phyloP scores from a whole-genome alignment of 2,329 filamentous ascomycete genomes.

The Triangularia setosa region DNA sequence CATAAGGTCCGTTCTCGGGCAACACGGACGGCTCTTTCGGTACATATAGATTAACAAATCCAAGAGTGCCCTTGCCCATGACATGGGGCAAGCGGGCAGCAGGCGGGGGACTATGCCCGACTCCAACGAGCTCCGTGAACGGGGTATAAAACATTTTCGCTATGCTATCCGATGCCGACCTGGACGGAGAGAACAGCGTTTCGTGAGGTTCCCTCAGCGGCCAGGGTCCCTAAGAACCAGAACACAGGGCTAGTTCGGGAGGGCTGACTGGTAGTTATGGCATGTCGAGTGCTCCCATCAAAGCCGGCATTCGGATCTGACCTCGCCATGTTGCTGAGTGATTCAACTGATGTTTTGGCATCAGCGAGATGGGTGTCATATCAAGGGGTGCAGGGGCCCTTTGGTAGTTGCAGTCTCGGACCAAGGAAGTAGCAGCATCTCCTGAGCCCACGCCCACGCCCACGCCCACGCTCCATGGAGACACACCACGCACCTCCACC shows the following conservation, averaged over 20 bases:
- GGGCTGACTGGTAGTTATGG: not conserved
- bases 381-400: constrained; percentile 17
- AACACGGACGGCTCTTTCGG: constrained; percentile 2
- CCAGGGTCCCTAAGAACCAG: not conserved
- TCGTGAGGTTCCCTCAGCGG: not conserved
- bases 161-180: not conserved
- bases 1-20: not conserved
- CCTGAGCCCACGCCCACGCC: not conserved
- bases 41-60: constrained; percentile 6
- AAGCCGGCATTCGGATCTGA: not conserved
- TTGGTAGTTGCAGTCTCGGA: constrained; percentile 16
- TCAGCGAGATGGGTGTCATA: constrained; percentile 7
- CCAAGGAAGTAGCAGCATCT: not conserved
- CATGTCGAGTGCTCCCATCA: not conserved
- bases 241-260: not conserved
- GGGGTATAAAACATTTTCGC: not conserved
- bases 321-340: not conserved
- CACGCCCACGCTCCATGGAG: too few species aligned
- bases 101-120: not conserved
- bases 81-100: not conserved
- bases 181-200: not conserved
- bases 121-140: constrained; percentile 2
- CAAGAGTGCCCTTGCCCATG: not conserved
- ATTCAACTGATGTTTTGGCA: not conserved
- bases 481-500: not conserved